Base-by-base conservation (phyloP, 2,329 filamentous ascomycete genomes). In the Fusarium coicis region DNA sequence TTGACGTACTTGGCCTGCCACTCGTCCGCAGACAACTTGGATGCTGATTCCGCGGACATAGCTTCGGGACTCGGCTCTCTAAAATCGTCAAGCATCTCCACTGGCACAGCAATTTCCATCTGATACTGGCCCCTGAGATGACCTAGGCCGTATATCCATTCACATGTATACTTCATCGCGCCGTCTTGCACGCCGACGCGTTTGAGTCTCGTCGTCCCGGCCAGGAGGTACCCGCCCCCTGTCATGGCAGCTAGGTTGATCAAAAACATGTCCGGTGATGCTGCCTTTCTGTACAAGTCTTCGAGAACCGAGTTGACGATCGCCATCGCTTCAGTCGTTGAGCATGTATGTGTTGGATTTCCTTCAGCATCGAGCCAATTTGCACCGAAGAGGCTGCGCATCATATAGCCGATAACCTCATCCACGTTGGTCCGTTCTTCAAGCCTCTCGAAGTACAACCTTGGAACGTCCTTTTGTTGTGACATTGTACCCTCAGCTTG, bases 191-290 rank as follows among this genome's bases (percentile, higher is more conserved):
- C 80, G n/a, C 86, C 85, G 28, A 86, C 63, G 16, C 86, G 84
- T 23, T 87, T 81, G 60, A 81, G 81, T 50, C 83, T 77, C 28
- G 81, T 82, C 26, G 82, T 78, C 10, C 81, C 80, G 18, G 82
- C 82, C 80, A 88, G 85, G 54, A 91, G 81, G 34, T 86, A 79
- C 54, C 82, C 84, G 7, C 87, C 87, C 14, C 90, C 89, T 1
- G 85, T 86, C 16, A 91, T 82, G 9, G 88, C 88, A 0, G 89
- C 85, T 10, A 91, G 78, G 75, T 90, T 91, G 72, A 90, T 87
- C 18, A 91, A 80, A 72, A 91, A 91, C 0, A 85, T 84, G 75
- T 90, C 85, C 10, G 87, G 85, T 16, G 84, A 87, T 2, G 82
- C 79, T 1, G 88, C 87, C 49, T 85, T 84, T 43, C 83, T 84